phyloP scores from a whole-genome alignment of 495 filamentous ascomycete genomes.

The Friedmanniomyces simplex region DNA sequence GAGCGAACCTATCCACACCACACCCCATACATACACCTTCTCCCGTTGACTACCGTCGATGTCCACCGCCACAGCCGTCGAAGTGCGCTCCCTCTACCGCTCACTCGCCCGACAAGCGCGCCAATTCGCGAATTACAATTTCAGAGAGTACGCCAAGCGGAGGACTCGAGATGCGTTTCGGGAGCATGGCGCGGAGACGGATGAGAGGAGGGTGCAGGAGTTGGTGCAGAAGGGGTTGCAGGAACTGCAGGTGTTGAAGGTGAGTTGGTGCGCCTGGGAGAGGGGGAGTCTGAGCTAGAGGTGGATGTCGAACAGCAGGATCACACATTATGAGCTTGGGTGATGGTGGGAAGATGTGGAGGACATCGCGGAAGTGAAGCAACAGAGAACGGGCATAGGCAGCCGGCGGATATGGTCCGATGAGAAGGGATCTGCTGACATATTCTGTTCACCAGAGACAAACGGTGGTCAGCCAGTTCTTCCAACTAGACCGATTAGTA shows the following conservation, averaged over 20 bases:
- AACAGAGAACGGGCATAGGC: neutral
- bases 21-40: too few relatives aligned
- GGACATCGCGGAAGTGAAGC: neutral
- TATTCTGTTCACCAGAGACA: conserved; percentile 55
- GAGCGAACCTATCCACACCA: too few relatives aligned
- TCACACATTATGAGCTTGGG: too few relatives aligned
- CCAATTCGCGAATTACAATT: conserved; percentile 91
- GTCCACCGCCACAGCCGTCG: conserved; percentile 4
- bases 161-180: conserved; percentile 82
- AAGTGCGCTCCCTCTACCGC: conserved; percentile 57
- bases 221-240: conserved; percentile 80
- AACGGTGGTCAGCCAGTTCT: conserved; percentile 90
- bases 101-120: conserved; percentile 77
- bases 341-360: too few relatives aligned
- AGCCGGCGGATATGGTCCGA: neutral
- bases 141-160: conserved; percentile 88
- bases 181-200: conserved; percentile 54
- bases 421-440: conserved; percentile 7
- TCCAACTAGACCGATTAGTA: conserved; percentile 80
- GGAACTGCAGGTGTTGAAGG: conserved; percentile 86
- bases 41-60: neutral
- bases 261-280: conserved; percentile 37
- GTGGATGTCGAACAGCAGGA: too few relatives aligned
- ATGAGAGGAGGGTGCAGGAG: conserved; percentile 74
- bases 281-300: too few relatives aligned